Base-by-base conservation (phyloP, 306 rosid genomes). In the Lathyrus sativus region DNA sequence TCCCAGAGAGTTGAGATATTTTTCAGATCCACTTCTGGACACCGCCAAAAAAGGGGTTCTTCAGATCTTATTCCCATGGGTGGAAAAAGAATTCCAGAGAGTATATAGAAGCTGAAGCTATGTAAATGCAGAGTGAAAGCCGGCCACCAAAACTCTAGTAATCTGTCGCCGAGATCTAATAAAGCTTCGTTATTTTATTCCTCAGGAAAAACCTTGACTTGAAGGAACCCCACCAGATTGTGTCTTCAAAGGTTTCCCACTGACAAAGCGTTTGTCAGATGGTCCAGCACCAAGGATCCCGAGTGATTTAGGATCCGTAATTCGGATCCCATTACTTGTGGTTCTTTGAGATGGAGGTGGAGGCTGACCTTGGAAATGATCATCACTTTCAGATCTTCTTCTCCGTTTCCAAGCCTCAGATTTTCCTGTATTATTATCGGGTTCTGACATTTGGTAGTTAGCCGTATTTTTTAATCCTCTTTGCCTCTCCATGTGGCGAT, bases 201-300 rank as follows among this genome's bases (percentile, higher is more conserved):
- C 88, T 59, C 78, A 87, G 54, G 85, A 62, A 57, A 82, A 88
- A 73, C 86, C 86, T 70, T 90, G 88, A 81, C 81, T 86, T 41
- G 86, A 74, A 68, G 96, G 88, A 80, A 80, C 65, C 28, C 92
- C 93, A 70, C 83, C 65, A 51, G 88, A 87, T 14, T 91, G 92
- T 13, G 68, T 80, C 88, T 86, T 83, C 56, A 57, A 73, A 38
- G 96, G 89, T 76, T 90, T 87, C 74, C 83, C 96, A 13, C 78
- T 78, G 65, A 53, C 82, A 44, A 81, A 14, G 26, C 86, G 93
- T 78, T 81, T 85, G 57, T 93, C 95, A 11, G 91, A 84, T 9
- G 99, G 99, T 44, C 95, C 95, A 51, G 99, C 99, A 67, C 99
- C 99, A 74, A 95, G 95, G 81, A 95, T 95, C 63, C 99, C 99